Percentiles rank a stretch among this genome's conserved stretches.
These are phyloP conservation scores for Fomitopsis serialis DNA, from an alignment of 768 basidiomycete species.

Conservation along the genomic window DNA sequence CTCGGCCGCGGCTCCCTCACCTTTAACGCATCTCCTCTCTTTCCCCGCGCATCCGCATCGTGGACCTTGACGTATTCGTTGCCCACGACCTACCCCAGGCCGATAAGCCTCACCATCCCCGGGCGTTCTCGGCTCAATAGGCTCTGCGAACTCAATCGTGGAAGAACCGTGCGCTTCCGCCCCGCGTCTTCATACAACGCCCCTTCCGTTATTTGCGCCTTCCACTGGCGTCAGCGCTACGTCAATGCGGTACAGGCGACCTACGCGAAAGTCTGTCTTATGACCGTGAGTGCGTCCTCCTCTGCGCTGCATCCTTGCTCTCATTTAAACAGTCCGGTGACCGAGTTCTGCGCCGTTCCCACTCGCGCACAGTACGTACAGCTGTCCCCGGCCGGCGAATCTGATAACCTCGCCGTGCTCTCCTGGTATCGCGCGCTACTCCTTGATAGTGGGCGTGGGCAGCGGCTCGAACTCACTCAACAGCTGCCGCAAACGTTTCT, in stretches of 20 bases:
- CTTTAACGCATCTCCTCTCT: neutral
- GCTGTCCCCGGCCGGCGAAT: neutral
- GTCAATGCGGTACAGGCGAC: neutral
- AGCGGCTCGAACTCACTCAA: too few species aligned
- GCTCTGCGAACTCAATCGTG: neutral
- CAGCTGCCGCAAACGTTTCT: neutral
- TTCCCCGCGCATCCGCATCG: neutral
- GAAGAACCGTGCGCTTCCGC: neutral
- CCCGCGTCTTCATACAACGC: neutral
- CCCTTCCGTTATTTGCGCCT: neutral
- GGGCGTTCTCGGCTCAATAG: neutral
- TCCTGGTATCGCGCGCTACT: too few species aligned
- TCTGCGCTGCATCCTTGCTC: neutral
- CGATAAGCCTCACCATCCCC: neutral
- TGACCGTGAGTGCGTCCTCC: neutral
- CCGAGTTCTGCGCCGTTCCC: neutral
- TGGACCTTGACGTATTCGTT: neutral
- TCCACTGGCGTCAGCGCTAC: neutral
- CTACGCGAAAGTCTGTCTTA: neutral
- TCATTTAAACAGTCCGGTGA: too few species aligned
- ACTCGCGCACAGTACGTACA: neutral
- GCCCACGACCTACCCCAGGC: neutral
- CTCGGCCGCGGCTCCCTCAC: too few species aligned
- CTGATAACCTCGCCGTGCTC: neutral
- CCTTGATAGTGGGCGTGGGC: too few species aligned